phyloP scores from a whole-genome alignment of 257 asterid species.

The Solanum sejunctum region DNA sequence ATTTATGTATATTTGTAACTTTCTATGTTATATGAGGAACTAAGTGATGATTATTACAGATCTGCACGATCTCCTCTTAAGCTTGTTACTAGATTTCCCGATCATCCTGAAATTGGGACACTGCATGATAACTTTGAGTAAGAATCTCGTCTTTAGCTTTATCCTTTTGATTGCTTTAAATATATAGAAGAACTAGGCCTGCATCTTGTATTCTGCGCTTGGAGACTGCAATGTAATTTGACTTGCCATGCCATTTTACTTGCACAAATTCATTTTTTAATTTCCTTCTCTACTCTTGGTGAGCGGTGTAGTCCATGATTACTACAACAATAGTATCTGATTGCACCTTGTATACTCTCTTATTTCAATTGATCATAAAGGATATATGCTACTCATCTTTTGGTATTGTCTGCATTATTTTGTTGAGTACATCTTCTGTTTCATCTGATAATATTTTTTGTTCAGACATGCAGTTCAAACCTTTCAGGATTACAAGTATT shows the following conservation, averaged over 20 bases:
- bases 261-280: not conserved
- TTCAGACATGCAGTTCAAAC: constrained; percentile 64
- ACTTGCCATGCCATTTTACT: not conserved
- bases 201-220: not conserved
- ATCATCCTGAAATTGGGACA: constrained; percentile 79
- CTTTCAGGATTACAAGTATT: constrained; percentile 76
- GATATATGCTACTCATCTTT: not conserved
- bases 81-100: constrained; percentile 56
- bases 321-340: not conserved
- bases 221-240: not conserved
- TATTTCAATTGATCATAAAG: not conserved
- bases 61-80: constrained; percentile 71
- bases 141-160: constrained; percentile 16
- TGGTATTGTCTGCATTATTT: not conserved
- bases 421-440: not conserved
- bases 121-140: constrained; percentile 86
- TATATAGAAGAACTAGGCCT: not conserved
- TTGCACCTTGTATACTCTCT: not conserved
- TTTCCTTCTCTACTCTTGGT: not conserved
- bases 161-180: not conserved
- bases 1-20: not conserved
- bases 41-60: constrained; percentile 28
- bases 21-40: not conserved
- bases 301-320: not conserved
- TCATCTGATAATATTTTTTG: constrained; percentile 2